A percentile compares a stretch with the other conserved stretches of the same genome.
Evolutionary conservation across 768 basidiomycete genomes (phyloP).

Genomic region (Mycena galericulata): DNA sequence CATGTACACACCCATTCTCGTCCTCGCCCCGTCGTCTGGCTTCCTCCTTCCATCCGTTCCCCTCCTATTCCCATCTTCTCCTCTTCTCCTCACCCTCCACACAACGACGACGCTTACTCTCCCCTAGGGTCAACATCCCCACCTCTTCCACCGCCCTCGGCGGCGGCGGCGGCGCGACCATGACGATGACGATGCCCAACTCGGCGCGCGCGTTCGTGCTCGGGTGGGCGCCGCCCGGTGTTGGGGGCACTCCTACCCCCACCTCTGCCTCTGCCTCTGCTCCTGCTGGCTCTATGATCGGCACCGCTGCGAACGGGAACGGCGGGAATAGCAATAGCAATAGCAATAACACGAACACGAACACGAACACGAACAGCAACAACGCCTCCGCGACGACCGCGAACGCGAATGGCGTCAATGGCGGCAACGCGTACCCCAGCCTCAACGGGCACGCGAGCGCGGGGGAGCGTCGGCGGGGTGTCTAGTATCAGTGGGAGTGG

Average conservation of each 20-base stretch:
- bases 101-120: constrained; percentile 62
- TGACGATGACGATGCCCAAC: constrained; percentile 86
- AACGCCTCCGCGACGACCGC: background rate
- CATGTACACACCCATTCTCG: background rate
- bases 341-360: constrained; percentile 13
- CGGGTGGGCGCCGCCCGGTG: constrained; percentile 72
- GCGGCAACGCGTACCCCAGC: too few species aligned
- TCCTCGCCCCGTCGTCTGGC: too few species aligned
- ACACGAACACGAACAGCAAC: background rate
- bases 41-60: background rate
- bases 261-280: constrained; percentile 45
- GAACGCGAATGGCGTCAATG: too few species aligned
- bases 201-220: constrained; percentile 84
- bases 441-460: too few species aligned
- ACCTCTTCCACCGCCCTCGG: too few species aligned
- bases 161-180: too few species aligned
- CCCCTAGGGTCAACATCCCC: constrained; percentile 66
- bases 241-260: too few species aligned
- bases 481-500: too few species aligned
- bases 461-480: too few species aligned
- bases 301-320: constrained; percentile 14
- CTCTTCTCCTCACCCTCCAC: background rate
- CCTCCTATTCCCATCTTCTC: too few species aligned
- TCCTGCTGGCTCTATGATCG: constrained; percentile 33
- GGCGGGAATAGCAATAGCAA: constrained; percentile 1